Evolutionary conservation across 331 rosid species (phyloP), one percentile per base, ranked within the genome.

Genomic region (Pyracantha coccinea): DNA sequence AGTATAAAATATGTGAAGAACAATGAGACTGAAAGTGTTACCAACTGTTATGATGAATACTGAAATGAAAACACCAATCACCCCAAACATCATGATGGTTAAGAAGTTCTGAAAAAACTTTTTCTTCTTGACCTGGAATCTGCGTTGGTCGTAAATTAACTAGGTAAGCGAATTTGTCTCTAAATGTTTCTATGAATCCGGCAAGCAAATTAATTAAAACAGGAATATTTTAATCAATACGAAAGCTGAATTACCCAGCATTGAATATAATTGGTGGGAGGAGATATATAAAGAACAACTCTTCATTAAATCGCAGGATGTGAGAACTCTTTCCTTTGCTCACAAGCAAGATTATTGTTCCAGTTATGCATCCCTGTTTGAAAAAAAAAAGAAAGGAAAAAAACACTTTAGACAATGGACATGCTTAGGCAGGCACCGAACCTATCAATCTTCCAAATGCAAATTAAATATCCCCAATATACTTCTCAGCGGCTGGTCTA

Each of bases 61-160:
- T 23, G 97, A 91, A 83, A 93, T 85, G 57, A 91, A 90, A 85
- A 87, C 97, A 41, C 97, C 98, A 23, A 88, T 41, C 69, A 91
- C 98, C 45, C 98, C 98, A 75, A 88, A 91, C 66, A 88, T 35
- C 93, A 93, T 87, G 85, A 93, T 93, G 74, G 94, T 91, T 47
- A 91, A 73, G 78, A 91, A 93, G 85, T 93, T 93, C 9, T 87
- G 93, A 79, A 91, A 93, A 84, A 93, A 89, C 79, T 86, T 92
- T 74, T 93, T 93, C 88, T 93, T 93, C 89, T 93, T 93, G 79
- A 93, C 97, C 85, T 93, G 98, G 80, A 93, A 93, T 76, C 98
- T 93, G 88, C 68, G 16, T 67, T 41, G 31, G 19, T 29, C 33
- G 14, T 38, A 38, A 75, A 66, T 25, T 17, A 54, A 72, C 64